Percentiles rank a stretch among this genome's conserved stretches.
These are phyloP conservation scores for Neopestalotiopsis rosae DNA, from an alignment of 2,329 filamentous ascomycete genomes.

Conservation along the genomic window DNA sequence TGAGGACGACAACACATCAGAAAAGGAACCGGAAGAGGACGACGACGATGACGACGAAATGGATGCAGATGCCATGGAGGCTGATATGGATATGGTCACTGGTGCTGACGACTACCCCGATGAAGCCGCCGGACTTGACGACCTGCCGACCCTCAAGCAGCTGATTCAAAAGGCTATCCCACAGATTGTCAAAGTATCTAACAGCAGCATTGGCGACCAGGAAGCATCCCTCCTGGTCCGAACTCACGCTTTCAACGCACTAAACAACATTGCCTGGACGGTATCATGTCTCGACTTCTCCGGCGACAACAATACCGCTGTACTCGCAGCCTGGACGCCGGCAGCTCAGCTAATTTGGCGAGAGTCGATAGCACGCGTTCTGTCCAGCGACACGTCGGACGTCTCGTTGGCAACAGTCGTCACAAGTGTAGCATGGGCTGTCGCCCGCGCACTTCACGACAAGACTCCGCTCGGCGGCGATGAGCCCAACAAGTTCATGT, in stretches of 20 bases:
- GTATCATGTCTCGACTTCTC: constrained; percentile 66
- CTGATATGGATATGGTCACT: constrained; percentile 70
- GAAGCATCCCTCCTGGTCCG: constrained; percentile 51
- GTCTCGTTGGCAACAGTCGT: constrained; percentile 66
- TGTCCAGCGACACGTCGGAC: constrained; percentile 66
- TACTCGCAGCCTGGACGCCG: constrained; percentile 60
- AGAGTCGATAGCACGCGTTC: constrained; percentile 59
- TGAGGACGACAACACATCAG: constrained; percentile 35
- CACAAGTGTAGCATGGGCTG: constrained; percentile 69
- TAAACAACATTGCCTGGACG: constrained; percentile 74
- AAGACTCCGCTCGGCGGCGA: constrained; percentile 52
- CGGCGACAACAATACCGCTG: constrained; percentile 54
- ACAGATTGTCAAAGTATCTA: constrained; percentile 49
- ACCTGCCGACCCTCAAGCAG: constrained; percentile 58
- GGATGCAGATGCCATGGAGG: constrained; percentile 61
- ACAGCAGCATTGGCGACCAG: constrained; percentile 47
- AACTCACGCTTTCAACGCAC: constrained; percentile 59
- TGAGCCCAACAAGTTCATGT: constrained; percentile 68
- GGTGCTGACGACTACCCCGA: constrained; percentile 51
- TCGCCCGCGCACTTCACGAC: constrained; percentile 60
- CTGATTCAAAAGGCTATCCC: constrained; percentile 52
- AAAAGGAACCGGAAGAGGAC: constrained; percentile 21
- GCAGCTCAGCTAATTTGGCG: constrained; percentile 62
- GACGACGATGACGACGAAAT: constrained; percentile 55
- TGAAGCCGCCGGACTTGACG: constrained; percentile 50